These are phyloP conservation scores for Penicillium diatomitis DNA, from an alignment of 495 filamentous ascomycete species.

Conservation along the genomic window DNA sequence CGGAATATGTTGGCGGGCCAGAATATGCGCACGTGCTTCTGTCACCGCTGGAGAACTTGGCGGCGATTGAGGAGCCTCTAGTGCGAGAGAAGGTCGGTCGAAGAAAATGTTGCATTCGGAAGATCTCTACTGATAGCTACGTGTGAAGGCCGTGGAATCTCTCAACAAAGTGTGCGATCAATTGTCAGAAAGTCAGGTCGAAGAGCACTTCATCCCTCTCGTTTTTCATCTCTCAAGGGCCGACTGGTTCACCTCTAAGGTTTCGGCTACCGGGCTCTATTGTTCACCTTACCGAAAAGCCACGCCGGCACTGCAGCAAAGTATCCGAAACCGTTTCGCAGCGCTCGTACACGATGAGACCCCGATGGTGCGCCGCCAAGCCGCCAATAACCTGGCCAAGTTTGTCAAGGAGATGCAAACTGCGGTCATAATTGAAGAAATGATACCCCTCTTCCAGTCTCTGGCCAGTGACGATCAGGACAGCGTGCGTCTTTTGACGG, in stretches of 20 bases:
- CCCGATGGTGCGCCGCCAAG: slow-evolving; percentile 94
- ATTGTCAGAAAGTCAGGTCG: slow-evolving; percentile 82
- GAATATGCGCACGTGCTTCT: slow-evolving; percentile 91
- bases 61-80: slow-evolving; percentile 94
- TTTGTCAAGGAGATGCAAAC: slow-evolving; percentile 95
- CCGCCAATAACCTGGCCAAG: slow-evolving; percentile 91
- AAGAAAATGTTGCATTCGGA: background rate
- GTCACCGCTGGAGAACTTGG: slow-evolving; percentile 93
- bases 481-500: slow-evolving; percentile 89
- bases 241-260: slow-evolving; percentile 99
- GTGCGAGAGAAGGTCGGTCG: slow-evolving; percentile 83
- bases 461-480: slow-evolving; percentile 93
- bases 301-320: slow-evolving; percentile 72
- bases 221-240: slow-evolving; percentile 93
- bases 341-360: slow-evolving; percentile 95
- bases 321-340: slow-evolving; percentile 79
- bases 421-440: slow-evolving; percentile 86
- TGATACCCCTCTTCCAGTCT: slow-evolving; percentile 98
- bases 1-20: slow-evolving; percentile 94
- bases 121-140: slow-evolving; percentile 9
- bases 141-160: slow-evolving; percentile 80
- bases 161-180: slow-evolving; percentile 97
- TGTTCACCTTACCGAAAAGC: slow-evolving; percentile 87
- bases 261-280: slow-evolving; percentile 93
- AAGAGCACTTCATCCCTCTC: slow-evolving; percentile 93